A percentile compares a stretch with the other conserved stretches of the same genome.
Conservation (phyloP, 2,329 filamentous ascomycete genomes). For the Diaporthe sp. region DNA sequence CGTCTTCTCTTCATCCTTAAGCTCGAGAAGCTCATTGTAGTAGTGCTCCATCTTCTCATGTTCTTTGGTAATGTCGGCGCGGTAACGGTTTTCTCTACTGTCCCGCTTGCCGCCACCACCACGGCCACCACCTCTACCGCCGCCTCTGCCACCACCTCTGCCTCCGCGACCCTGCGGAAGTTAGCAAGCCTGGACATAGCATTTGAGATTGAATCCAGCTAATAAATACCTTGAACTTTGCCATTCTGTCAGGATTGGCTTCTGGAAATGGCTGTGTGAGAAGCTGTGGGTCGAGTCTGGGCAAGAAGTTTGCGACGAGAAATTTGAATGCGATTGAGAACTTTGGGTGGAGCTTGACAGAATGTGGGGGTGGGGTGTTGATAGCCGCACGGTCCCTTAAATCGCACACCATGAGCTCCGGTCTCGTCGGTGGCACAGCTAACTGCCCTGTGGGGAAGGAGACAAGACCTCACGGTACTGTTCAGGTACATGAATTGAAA, state of each 20-base stretch:
- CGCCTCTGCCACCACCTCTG: slow-evolving; percentile 40
- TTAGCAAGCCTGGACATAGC: background rate
- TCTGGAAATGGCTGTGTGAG: slow-evolving; percentile 19
- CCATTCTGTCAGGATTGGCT: slow-evolving; percentile 29
- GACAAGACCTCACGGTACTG: background rate
- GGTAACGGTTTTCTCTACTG: slow-evolving; percentile 60
- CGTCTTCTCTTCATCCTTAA: slow-evolving; percentile 83
- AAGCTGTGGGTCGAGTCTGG: background rate
- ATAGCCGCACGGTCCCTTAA: background rate
- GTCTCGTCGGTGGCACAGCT: background rate
- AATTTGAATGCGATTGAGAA: slow-evolving; percentile 28
- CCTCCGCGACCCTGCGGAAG: slow-evolving; percentile 31
- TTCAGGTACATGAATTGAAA: background rate
- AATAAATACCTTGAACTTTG: background rate
- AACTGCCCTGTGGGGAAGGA: background rate
- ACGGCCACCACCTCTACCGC: slow-evolving; percentile 42
- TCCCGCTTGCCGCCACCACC: slow-evolving; percentile 55
- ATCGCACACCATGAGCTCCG: slow-evolving; percentile 1
- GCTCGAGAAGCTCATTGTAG: slow-evolving; percentile 83
- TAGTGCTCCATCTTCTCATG: slow-evolving; percentile 90
- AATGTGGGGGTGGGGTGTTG: slow-evolving; percentile 24
- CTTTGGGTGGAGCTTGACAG: background rate
- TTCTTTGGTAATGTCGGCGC: slow-evolving; percentile 76
- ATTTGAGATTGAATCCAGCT: background rate
- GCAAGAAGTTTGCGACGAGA: slow-evolving; percentile 21